phyloP scores from a whole-genome alignment of 495 filamentous ascomycete genomes.

The Penicillium atrosanguineum region DNA sequence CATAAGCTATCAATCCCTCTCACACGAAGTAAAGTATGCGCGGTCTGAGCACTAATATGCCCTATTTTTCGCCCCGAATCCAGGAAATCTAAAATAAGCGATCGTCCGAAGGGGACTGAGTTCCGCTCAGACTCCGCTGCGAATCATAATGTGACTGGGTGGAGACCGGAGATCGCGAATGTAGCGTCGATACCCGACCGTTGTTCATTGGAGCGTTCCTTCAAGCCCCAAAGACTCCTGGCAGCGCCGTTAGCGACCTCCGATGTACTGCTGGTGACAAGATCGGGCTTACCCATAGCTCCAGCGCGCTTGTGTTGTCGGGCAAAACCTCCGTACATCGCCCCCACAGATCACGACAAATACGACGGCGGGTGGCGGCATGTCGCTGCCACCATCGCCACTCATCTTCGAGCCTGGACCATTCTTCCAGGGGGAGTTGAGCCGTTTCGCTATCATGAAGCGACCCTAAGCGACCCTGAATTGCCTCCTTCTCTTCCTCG shows the following conservation, averaged over 20 bases:
- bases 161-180: slow-evolving; percentile 17
- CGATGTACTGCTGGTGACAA: neutral
- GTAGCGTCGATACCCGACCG: slow-evolving; percentile 17
- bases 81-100: neutral
- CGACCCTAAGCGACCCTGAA: slow-evolving; percentile 37
- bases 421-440: slow-evolving; percentile 45
- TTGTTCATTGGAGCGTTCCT: slow-evolving; percentile 28
- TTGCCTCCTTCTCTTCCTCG: slow-evolving; percentile 41
- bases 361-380: slow-evolving; percentile 44
- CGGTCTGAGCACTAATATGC: neutral
- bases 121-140: neutral
- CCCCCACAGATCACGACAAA: slow-evolving; percentile 53
- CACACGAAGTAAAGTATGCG: neutral
- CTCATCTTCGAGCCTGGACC: slow-evolving; percentile 44
- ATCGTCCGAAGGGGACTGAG: neutral
- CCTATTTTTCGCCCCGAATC: slow-evolving; percentile 11
- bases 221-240: slow-evolving; percentile 48
- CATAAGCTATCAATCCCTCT: neutral
- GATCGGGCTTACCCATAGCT: slow-evolving; percentile 49
- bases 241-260: slow-evolving; percentile 6
- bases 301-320: slow-evolving; percentile 41
- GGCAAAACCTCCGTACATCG: slow-evolving; percentile 46
- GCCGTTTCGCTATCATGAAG: slow-evolving; percentile 31
- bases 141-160: slow-evolving; percentile 18
- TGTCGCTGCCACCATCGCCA: slow-evolving; percentile 52